These are phyloP conservation scores for Phalaenopsis hybrid DNA, from an alignment of 116 monocot genomes.

Conservation along the genomic window DNA sequence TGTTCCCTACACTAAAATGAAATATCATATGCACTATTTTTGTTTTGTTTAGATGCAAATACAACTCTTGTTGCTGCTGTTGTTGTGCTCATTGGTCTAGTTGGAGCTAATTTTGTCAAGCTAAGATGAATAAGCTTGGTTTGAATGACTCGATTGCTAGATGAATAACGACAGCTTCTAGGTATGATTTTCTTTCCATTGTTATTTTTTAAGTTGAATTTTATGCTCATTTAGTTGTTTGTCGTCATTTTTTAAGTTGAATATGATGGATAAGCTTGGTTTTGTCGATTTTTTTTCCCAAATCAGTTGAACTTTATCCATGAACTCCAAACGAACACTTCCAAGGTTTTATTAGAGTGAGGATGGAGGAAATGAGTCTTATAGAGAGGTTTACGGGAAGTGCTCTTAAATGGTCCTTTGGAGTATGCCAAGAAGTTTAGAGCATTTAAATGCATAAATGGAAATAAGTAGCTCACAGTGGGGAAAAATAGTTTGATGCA, in stretches of 20 bases:
- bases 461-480: no score
- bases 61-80: slow-evolving; percentile 81
- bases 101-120: slow-evolving; percentile 99
- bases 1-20: neutral
- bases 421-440: no score
- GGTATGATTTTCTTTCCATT: slow-evolving; percentile 28
- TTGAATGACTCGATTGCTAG: slow-evolving; percentile 85
- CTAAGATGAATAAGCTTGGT: slow-evolving; percentile 71
- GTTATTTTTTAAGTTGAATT: neutral
- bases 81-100: slow-evolving; percentile 84
- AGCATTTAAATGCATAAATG: no score
- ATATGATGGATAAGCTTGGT: no score
- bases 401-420: no score
- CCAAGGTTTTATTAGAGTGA: no score
- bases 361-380: no score
- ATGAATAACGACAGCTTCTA: slow-evolving; percentile 96
- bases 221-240: neutral
- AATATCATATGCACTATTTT: neutral
- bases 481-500: no score
- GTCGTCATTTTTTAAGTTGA: neutral
- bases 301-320: no score
- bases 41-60: slow-evolving; percentile 52
- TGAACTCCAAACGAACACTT: no score
- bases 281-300: no score
- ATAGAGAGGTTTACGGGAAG: no score